These are phyloP conservation scores for Graphium sp. DNA, from an alignment of 2,329 filamentous ascomycete genomes.

Conservation along the genomic window DNA sequence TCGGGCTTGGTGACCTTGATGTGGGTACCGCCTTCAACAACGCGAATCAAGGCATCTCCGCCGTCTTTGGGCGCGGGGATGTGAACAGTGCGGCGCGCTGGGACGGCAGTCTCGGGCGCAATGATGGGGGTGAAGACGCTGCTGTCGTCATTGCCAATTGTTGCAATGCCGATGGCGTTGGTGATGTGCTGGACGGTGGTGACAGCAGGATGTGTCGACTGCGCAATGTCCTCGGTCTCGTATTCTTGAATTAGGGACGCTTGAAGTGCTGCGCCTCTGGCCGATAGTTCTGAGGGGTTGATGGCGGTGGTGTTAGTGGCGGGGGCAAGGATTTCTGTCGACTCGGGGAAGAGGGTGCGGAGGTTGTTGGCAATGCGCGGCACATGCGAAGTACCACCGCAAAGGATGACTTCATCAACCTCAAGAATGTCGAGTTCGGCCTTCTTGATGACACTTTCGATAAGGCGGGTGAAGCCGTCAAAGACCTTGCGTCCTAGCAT, in stretches of 20 bases:
- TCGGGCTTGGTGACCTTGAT: conserved; percentile 89
- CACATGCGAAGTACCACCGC: conserved; percentile 82
- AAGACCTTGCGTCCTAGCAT: conserved; percentile 76
- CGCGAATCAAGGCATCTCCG: conserved; percentile 74
- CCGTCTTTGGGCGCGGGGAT: conserved; percentile 62
- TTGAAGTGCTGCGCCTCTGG: conserved; percentile 86
- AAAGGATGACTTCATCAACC: conserved; percentile 85
- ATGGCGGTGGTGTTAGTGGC: conserved; percentile 62
- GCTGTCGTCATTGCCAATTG: conserved; percentile 37
- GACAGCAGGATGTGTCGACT: conserved; percentile 88
- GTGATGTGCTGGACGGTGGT: conserved; percentile 84
- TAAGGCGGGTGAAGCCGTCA: conserved; percentile 69
- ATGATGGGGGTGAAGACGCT: conserved; percentile 70
- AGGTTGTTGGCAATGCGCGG: conserved; percentile 81
- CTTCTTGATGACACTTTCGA: conserved; percentile 78
- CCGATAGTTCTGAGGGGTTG: conserved; percentile 84
- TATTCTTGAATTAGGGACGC: conserved; percentile 90
- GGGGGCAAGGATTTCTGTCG: conserved; percentile 65
- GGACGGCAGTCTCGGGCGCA: conserved; percentile 73
- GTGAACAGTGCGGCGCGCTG: conserved; percentile 70
- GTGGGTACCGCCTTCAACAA: conserved; percentile 75
- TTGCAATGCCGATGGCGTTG: conserved; percentile 76
- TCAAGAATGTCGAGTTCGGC: conserved; percentile 83
- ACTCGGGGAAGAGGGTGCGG: conserved; percentile 61
- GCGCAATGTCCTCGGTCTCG: conserved; percentile 82